Percentiles rank a stretch among this genome's conserved stretches.
Evolutionary conservation across 805 yeast genomes (phyloP).

Genomic region (Cyberlindnera lachancei): DNA sequence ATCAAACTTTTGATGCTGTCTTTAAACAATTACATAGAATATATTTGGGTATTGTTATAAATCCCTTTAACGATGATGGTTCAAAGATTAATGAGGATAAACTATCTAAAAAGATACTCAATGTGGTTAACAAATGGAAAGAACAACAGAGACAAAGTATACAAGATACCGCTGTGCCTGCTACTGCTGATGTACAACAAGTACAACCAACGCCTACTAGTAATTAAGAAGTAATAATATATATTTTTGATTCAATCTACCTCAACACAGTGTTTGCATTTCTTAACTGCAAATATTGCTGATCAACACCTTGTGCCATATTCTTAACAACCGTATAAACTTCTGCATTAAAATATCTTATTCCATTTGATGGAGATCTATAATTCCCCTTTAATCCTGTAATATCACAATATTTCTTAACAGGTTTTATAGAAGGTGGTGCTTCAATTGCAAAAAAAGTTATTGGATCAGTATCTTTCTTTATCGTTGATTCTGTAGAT

Average conservation of each 20-base stretch:
- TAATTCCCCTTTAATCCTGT: slow-evolving; percentile 82
- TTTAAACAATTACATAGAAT: slow-evolving; percentile 43
- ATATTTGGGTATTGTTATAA: slow-evolving; percentile 49
- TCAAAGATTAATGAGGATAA: slow-evolving; percentile 7
- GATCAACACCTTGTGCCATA: slow-evolving; percentile 88
- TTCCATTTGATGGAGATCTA: slow-evolving; percentile 63
- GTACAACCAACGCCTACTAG: too few relatives aligned
- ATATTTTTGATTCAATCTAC: slow-evolving; percentile 2
- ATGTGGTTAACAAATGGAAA: slow-evolving; percentile 8
- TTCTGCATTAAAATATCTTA: slow-evolving; percentile 78
- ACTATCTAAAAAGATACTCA: slow-evolving; percentile 8
- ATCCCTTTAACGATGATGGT: slow-evolving; percentile 44
- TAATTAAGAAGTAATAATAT: not conserved
- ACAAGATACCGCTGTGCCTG: too few relatives aligned
- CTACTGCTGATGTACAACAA: too few relatives aligned
- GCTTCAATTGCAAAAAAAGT: slow-evolving; percentile 70
- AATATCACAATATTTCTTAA: slow-evolving; percentile 83
- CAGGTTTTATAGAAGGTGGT: slow-evolving; percentile 81
- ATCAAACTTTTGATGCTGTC: slow-evolving; percentile 14
- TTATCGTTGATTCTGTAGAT: slow-evolving; percentile 21
- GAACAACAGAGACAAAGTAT: not conserved
- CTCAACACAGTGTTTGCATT: slow-evolving; percentile 83
- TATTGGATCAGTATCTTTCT: slow-evolving; percentile 46
- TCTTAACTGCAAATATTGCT: slow-evolving; percentile 79
- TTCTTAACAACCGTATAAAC: slow-evolving; percentile 69